These are phyloP conservation scores for Colletotrichum paranaense DNA, from an alignment of 2,329 filamentous ascomycete species.

Conservation along the genomic window DNA sequence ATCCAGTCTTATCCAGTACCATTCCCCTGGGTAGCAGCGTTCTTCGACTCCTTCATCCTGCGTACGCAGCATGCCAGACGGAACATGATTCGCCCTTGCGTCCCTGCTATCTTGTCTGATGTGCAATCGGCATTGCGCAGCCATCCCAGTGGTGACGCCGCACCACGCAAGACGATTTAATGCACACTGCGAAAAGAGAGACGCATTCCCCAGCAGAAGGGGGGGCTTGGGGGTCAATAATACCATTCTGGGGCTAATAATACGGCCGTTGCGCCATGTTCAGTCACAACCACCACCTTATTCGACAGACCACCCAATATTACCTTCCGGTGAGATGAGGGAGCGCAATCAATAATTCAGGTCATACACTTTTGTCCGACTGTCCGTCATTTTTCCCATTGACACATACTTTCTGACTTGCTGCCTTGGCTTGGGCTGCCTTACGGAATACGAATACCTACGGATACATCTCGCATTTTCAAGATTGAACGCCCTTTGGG, in stretches of 20 bases:
- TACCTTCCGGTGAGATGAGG: conserved; percentile 50
- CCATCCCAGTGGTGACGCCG: neutral
- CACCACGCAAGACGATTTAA: conserved; percentile 1
- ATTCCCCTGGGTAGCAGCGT: conserved; percentile 11
- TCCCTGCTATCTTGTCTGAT: conserved; percentile 11
- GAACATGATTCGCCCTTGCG: conserved; percentile 7
- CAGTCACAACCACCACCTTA: neutral
- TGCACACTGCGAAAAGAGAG: neutral
- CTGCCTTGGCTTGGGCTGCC: no score
- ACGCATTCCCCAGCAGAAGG: neutral
- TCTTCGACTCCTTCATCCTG: neutral
- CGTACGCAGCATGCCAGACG: neutral
- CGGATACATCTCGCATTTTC: neutral
- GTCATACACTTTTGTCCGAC: conserved; percentile 41
- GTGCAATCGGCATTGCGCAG: conserved; percentile 1
- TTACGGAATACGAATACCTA: no score
- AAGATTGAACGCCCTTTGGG: neutral
- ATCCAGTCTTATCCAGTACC: neutral
- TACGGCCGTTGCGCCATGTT: conserved; percentile 8
- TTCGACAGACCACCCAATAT: conserved; percentile 40
- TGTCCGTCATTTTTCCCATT: neutral
- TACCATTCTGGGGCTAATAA: conserved; percentile 19
- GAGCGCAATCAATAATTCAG: conserved; percentile 45
- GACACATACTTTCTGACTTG: conserved; percentile 2
- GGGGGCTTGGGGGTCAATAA: neutral